Conservation (phyloP, 2,329 filamentous ascomycete genomes). For the Anisogramma anomala region DNA sequence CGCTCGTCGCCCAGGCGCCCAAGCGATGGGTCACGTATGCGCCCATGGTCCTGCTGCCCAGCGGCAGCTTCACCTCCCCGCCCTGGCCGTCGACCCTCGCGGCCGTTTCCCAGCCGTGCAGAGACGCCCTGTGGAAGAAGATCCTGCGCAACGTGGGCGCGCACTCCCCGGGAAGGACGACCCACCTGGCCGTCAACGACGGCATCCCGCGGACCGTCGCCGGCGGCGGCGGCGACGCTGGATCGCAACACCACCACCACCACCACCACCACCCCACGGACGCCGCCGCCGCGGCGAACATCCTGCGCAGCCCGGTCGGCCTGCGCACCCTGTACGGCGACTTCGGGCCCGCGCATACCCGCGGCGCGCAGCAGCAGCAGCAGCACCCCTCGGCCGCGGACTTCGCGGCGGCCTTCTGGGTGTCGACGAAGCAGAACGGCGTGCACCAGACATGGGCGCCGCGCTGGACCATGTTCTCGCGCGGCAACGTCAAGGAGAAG, state of each 20-base stretch:
- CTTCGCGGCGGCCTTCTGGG: conserved; percentile 65
- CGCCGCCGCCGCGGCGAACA: conserved; percentile 41
- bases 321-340: conserved; percentile 60
- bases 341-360: conserved; percentile 48
- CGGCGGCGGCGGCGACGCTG: neutral
- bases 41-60: conserved; percentile 49
- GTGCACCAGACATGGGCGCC: conserved; percentile 82
- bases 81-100: conserved; percentile 30
- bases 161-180: conserved; percentile 31
- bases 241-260: neutral
- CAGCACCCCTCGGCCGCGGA: conserved; percentile 32
- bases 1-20: conserved; percentile 33
- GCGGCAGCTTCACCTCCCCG: conserved; percentile 39
- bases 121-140: conserved; percentile 32
- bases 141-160: conserved; percentile 38
- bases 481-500: conserved; percentile 86
- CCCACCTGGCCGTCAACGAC: conserved; percentile 49
- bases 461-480: conserved; percentile 84
- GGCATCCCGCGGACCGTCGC: conserved; percentile 41
- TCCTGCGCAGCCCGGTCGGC: conserved; percentile 60
- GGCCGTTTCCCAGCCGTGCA: conserved; percentile 17
- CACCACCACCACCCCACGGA: neutral
- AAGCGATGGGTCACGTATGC: conserved; percentile 50
- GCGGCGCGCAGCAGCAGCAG: neutral
- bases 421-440: conserved; percentile 63